Base-by-base conservation (phyloP, 1,284 basidiomycete genomes). In the Ustilago bromivora region DNA sequence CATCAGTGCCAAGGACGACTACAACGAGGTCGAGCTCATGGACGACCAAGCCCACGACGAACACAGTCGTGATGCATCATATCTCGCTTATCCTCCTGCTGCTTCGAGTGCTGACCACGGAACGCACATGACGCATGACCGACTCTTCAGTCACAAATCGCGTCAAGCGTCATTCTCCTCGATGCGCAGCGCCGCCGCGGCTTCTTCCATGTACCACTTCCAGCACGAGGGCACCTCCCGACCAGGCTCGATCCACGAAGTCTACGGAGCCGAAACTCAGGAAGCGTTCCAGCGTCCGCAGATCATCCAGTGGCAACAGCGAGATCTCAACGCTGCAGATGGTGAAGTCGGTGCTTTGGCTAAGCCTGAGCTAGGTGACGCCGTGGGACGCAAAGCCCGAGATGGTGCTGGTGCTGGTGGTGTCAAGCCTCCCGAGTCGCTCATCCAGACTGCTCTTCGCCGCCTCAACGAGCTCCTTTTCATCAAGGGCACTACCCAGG, bases 221-320 rank as follows among this genome's bases (percentile, higher is more conserved):
- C 76, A 78, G 59, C 71, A 78, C 59, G 76, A 78, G 53, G 71
- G 76, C 36, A 74, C 63, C 6, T 78, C 76, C n/a, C 28, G 71
- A 4, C 49, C 67, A 7, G 65, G 64, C 0, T 78, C 76, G 2
- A 51, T 74, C 17, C 52, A 55, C n/a, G 69, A 66, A 19, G 55
- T 19, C 10, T 73, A 66, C 55, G 75, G 66, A 6, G 56, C 66
- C 4, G 70, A 77, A 23, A 53, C 70, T 3, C 66, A 70, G 55
- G 70, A 70, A 13, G 66, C 70, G 2, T 71, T 73, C 56, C 72
- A 75, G 47, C 61, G 57, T 31, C 78, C 75, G 8, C 74, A 76
- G 68, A 81, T 81, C 67, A 76, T 81, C 38, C 72, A 77, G 52
- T 81, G 79, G 79, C 66, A 79, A 65, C 70, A 75, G 55, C 74